Percentiles rank a stretch among this genome's conserved stretches.
Evolutionary conservation across 1,284 basidiomycete species (phyloP).

Genomic region (Austropuccinia psidii): DNA sequence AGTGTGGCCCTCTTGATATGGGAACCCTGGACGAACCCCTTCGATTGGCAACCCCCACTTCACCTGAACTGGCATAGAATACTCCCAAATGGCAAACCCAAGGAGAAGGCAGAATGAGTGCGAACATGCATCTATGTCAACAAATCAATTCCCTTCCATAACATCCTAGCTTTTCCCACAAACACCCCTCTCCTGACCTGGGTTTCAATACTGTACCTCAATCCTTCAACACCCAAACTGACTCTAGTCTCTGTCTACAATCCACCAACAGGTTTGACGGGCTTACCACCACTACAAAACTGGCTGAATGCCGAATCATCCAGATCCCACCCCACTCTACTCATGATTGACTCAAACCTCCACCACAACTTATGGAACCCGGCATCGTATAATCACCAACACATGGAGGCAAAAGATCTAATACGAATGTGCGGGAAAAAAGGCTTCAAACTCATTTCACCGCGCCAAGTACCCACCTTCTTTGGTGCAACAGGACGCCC

Average conservation of each 20-base stretch:
- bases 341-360: slow-evolving; percentile 9
- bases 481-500: background rate
- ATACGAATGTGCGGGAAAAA: background rate
- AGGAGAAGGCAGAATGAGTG: background rate
- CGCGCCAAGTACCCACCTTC: background rate
- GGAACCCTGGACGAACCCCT: background rate
- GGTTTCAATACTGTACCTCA: background rate
- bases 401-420: background rate
- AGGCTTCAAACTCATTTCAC: background rate
- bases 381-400: background rate
- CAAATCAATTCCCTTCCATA: background rate
- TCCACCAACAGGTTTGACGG: background rate
- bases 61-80: background rate
- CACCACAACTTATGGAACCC: slow-evolving; percentile 7
- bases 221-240: background rate
- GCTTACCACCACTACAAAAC: background rate
- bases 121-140: slow-evolving; percentile 3
- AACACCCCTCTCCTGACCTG: background rate
- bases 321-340: background rate
- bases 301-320: background rate
- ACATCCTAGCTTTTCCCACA: background rate
- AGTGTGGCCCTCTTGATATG: background rate
- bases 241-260: background rate
- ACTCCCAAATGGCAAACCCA: background rate
- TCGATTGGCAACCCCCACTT: background rate